Evolutionary conservation across 192 early-diverging fungal genomes (phyloP).

Genomic region (Gryganskiella cystojenkinii): DNA sequence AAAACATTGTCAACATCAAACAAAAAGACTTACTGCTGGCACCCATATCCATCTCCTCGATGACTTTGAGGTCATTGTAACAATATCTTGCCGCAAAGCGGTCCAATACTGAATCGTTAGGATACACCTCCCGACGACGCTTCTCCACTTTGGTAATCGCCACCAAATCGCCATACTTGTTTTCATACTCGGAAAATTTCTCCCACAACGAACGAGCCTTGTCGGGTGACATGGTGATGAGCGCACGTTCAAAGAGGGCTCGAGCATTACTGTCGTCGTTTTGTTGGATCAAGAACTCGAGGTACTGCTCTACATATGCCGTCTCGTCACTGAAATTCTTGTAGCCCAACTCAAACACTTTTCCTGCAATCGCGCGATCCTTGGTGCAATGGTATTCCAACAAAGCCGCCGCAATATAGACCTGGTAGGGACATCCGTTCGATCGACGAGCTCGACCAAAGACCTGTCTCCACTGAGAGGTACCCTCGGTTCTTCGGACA

Average conservation of each 20-base stretch:
- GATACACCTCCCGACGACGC: slow-evolving; percentile 78
- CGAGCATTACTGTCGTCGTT: slow-evolving; percentile 94
- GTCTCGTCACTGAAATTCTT: slow-evolving; percentile 82
- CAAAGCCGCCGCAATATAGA: slow-evolving; percentile 69
- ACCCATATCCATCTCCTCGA: slow-evolving; percentile 83
- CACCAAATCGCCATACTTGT: slow-evolving; percentile 86
- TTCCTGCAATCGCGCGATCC: slow-evolving; percentile 82
- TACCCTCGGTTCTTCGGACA: slow-evolving; percentile 79
- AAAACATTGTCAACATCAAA: neutral
- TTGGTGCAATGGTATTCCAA: slow-evolving; percentile 96
- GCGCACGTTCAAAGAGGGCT: slow-evolving; percentile 91
- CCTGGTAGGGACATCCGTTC: slow-evolving; percentile 80
- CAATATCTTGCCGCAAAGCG: slow-evolving; percentile 79
- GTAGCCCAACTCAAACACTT: slow-evolving; percentile 90
- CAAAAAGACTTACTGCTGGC: slow-evolving; percentile 57
- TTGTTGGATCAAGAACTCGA: slow-evolving; percentile 87
- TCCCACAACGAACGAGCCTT: slow-evolving; percentile 83
- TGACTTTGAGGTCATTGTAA: slow-evolving; percentile 79
- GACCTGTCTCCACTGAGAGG: slow-evolving; percentile 62
- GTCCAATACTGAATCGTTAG: slow-evolving; percentile 68
- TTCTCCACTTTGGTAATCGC: slow-evolving; percentile 82
- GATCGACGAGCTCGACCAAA: slow-evolving; percentile 85
- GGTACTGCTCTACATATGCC: slow-evolving; percentile 82
- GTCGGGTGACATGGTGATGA: slow-evolving; percentile 73
- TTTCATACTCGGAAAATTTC: slow-evolving; percentile 87